Conservation (phyloP, 1,139 yeast species). For the Nakaseomyces sp. region DNA sequence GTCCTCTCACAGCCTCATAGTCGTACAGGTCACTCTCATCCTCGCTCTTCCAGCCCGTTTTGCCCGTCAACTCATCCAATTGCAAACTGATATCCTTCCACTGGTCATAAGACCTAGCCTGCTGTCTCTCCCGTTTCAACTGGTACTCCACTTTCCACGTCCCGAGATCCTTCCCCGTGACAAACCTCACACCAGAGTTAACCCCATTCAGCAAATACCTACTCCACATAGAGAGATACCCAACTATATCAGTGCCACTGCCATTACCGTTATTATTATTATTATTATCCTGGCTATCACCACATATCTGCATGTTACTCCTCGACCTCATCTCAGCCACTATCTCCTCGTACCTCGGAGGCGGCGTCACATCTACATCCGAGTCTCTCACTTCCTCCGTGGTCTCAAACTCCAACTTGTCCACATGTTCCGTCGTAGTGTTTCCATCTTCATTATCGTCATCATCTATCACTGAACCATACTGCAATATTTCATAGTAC, state of each 20-base stretch:
- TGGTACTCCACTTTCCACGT: background rate
- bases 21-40: slow-evolving; percentile 64
- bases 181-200: background rate
- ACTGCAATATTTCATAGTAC: slow-evolving; percentile 7
- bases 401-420: slow-evolving; percentile 4
- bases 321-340: background rate
- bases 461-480: background rate
- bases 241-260: too few relatives aligned
- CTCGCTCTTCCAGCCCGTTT: slow-evolving; percentile 59
- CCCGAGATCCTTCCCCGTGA: slow-evolving; percentile 2
- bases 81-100: slow-evolving; percentile 62
- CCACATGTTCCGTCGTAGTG: too few relatives aligned
- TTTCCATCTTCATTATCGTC: too few relatives aligned
- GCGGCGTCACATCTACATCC: background rate
- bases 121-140: slow-evolving; percentile 36
- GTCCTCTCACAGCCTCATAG: slow-evolving; percentile 47
- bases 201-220: background rate
- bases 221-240: too few relatives aligned
- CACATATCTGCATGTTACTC: background rate
- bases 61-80: slow-evolving; percentile 55
- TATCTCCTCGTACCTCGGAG: background rate
- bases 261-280: background rate
- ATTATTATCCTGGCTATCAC: too few relatives aligned
- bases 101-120: slow-evolving; percentile 57
- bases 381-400: slow-evolving; percentile 1